These are phyloP conservation scores for Phytophthora nicotianae DNA, from an alignment of 352 stramenopile species.

Conservation along the genomic window DNA sequence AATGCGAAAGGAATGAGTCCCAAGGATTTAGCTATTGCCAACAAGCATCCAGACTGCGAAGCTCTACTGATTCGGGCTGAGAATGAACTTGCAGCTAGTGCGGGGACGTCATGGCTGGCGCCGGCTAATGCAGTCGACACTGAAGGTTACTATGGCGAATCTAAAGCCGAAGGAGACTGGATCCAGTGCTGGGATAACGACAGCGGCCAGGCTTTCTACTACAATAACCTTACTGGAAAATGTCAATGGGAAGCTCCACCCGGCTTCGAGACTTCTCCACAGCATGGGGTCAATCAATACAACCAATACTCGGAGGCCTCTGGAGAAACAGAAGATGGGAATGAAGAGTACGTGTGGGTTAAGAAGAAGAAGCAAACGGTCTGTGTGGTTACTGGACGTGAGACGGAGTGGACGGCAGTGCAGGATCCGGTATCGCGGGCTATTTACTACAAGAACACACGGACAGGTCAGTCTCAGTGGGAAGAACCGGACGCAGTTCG, in stretches of 20 bases:
- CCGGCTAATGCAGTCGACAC: constrained; percentile 49
- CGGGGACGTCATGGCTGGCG: constrained; percentile 53
- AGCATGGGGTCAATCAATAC: constrained; percentile 10
- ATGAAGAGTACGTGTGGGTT: constrained; percentile 71
- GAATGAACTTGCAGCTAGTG: constrained; percentile 38
- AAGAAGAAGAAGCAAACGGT: constrained; percentile 79
- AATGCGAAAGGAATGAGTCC: constrained; percentile 62
- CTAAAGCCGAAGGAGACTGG: constrained; percentile 37
- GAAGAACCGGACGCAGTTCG: constrained; percentile 69
- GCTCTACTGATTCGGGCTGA: constrained; percentile 51
- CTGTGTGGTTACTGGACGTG: constrained; percentile 61
- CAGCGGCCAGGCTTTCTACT: constrained; percentile 65
- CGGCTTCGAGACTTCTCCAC: constrained; percentile 34
- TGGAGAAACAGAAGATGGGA: constrained; percentile 26
- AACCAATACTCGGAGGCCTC: constrained; percentile 11
- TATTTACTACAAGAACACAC: constrained; percentile 79
- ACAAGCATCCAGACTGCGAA: constrained; percentile 54
- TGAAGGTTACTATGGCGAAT: constrained; percentile 8
- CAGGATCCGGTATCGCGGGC: constrained; percentile 58
- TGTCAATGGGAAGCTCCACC: constrained; percentile 65
- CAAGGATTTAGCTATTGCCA: constrained; percentile 48
- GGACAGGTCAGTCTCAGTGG: constrained; percentile 70
- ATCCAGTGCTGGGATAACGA: constrained; percentile 71
- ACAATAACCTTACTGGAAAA: constrained; percentile 76
- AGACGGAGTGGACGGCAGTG: constrained; percentile 67